Percentiles rank a stretch among this genome's conserved stretches.
These are phyloP conservation scores for Kwoniella dejecticola DNA, from an alignment of 768 basidiomycete genomes.

Conservation along the genomic window DNA sequence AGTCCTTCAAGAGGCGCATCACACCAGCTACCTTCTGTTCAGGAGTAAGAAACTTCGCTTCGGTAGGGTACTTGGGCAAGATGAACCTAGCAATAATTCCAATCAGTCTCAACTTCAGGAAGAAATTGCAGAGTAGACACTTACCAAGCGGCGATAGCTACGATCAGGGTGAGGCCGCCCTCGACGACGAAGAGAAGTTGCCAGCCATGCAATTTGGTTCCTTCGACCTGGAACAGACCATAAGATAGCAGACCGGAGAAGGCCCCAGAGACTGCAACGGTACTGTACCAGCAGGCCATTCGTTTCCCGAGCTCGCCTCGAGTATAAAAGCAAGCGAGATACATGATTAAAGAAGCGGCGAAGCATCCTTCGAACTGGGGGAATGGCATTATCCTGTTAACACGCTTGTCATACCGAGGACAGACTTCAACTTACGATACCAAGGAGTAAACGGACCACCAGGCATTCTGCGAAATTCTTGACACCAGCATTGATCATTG, in stretches of 20 bases:
- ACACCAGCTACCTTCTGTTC: conserved; percentile 23
- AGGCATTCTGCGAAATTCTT: conserved; percentile 23
- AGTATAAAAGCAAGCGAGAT: conserved; percentile 25
- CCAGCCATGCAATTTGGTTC: conserved; percentile 23
- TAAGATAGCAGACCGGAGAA: conserved; percentile 28
- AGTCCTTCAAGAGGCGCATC: conserved; percentile 27
- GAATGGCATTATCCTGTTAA: too few relatives aligned
- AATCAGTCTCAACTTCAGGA: not conserved
- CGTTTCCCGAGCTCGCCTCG: conserved; percentile 29
- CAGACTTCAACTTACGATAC: conserved; percentile 5
- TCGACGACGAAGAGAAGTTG: conserved; percentile 37
- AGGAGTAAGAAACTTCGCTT: conserved; percentile 22
- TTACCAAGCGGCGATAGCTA: conserved; percentile 14
- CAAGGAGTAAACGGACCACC: conserved; percentile 19
- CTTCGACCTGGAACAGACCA: conserved; percentile 28
- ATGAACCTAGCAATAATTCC: conserved; percentile 11
- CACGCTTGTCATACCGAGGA: too few relatives aligned
- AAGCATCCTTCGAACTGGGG: conserved; percentile 29
- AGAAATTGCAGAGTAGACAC: not conserved
- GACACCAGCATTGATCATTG: conserved; percentile 27
- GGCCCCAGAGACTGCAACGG: conserved; percentile 22
- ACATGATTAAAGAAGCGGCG: conserved; percentile 30
- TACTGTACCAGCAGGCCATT: conserved; percentile 31
- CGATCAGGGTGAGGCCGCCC: conserved; percentile 23
- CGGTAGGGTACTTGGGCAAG: conserved; percentile 21